Conservation (phyloP, 2,329 filamentous ascomycete genomes). For the Pyrenochaeta sp. region DNA sequence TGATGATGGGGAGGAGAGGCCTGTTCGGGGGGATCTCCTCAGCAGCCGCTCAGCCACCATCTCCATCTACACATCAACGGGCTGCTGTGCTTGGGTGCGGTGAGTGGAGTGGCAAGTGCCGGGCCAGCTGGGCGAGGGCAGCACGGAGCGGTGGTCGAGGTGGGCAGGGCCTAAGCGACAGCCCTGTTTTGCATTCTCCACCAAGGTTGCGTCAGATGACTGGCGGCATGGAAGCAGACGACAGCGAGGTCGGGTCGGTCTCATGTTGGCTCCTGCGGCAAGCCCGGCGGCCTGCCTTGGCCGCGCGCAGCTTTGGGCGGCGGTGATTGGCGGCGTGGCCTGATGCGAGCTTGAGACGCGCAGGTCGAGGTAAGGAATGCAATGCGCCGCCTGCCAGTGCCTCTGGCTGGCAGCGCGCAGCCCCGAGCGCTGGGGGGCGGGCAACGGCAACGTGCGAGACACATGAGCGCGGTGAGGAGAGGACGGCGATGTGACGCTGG, state of each 20-base stretch:
- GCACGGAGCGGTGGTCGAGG: conserved; percentile 31
- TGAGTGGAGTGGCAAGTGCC: conserved; percentile 38
- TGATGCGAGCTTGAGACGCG: conserved; percentile 25
- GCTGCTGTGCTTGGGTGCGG: conserved; percentile 42
- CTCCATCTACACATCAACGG: conserved; percentile 42
- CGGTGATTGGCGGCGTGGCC: conserved; percentile 23
- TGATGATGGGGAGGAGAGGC: conserved; percentile 31
- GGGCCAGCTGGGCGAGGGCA: conserved; percentile 18
- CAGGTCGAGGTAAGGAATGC: conserved; percentile 43
- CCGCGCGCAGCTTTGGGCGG: conserved; percentile 15
- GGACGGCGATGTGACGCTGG: conserved; percentile 37
- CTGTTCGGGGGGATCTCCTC: conserved; percentile 34
- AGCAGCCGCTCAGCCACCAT: conserved; percentile 45
- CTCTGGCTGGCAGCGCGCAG: too few species aligned
- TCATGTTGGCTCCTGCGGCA: conserved; percentile 36
- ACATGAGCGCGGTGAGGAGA: conserved; percentile 35
- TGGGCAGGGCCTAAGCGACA: conserved; percentile 33
- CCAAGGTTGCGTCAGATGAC: conserved; percentile 44
- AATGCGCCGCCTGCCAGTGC: conserved; percentile 40
- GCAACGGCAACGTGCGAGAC: conserved; percentile 46
- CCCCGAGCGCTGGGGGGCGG: conserved; percentile 31
- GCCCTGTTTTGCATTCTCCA: conserved; percentile 34
- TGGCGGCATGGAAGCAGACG: conserved; percentile 25
- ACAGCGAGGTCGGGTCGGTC: conserved; percentile 28
- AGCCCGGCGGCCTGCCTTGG: conserved; percentile 27